Percentiles rank a stretch among this genome's conserved stretches.
Evolutionary conservation across 2,329 filamentous ascomycete genomes (phyloP).

Genomic region (Aspergillus versicolor): DNA sequence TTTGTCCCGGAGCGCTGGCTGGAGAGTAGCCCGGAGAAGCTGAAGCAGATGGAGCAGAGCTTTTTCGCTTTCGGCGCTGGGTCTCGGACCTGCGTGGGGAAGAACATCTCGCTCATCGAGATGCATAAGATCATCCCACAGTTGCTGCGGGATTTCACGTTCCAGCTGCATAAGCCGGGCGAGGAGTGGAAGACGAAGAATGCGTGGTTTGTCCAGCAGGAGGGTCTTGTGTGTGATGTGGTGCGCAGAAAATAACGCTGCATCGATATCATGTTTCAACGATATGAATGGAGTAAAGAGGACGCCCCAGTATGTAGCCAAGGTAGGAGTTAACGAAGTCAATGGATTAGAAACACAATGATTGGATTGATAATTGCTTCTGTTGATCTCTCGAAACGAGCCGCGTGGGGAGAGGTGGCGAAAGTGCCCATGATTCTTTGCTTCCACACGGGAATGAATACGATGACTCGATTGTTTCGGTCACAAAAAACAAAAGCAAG

Average conservation of each 20-base stretch:
- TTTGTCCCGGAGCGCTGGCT: slow-evolving; percentile 36
- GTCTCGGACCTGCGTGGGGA: slow-evolving; percentile 11
- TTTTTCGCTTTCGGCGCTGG: slow-evolving; percentile 12
- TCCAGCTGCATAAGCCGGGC: neutral
- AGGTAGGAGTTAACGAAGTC: too few species aligned
- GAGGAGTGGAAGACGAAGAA: slow-evolving; percentile 1
- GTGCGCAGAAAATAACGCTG: neutral
- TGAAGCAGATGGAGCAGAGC: slow-evolving; percentile 5
- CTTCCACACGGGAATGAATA: neutral
- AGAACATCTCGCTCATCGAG: slow-evolving; percentile 13
- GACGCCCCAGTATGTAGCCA: neutral
- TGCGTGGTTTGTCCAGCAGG: slow-evolving; percentile 3
- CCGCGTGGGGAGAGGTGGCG: slow-evolving; percentile 1
- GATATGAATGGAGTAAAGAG: neutral
- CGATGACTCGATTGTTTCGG: neutral
- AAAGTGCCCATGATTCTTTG: neutral
- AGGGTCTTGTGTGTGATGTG: neutral
- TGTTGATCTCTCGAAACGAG: neutral
- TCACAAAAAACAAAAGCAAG: too few species aligned
- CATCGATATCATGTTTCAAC: neutral
- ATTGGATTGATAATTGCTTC: neutral
- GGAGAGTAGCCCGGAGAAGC: neutral
- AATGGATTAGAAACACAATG: neutral
- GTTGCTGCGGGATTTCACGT: neutral
- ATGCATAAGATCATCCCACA: slow-evolving; percentile 12